Percentiles rank a stretch among this genome's conserved stretches.
These are phyloP conservation scores for Penicillium daleae DNA, from an alignment of 495 filamentous ascomycete species.

Conservation along the genomic window DNA sequence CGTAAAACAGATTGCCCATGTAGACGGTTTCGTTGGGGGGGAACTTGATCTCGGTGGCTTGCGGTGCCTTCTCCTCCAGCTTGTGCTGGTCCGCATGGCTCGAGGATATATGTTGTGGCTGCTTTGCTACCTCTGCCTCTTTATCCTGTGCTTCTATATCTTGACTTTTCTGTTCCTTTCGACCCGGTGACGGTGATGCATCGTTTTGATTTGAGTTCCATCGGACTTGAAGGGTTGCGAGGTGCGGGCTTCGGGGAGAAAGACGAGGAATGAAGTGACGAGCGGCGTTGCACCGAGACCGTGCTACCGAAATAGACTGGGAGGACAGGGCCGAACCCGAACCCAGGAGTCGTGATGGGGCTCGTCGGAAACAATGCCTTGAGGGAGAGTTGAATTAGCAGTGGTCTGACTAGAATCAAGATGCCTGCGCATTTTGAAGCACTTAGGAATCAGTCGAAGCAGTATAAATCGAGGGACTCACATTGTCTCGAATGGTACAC, in stretches of 20 bases:
- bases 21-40: constrained; percentile 56
- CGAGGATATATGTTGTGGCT: background rate
- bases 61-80: background rate
- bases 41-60: background rate
- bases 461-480: background rate
- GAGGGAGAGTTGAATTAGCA: constrained; percentile 16
- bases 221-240: constrained; percentile 19
- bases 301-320: background rate
- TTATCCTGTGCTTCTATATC: background rate
- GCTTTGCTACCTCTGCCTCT: background rate
- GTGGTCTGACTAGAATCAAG: background rate
- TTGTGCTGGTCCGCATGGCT: background rate
- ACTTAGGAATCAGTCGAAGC: background rate
- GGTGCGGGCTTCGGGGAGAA: constrained; percentile 8
- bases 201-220: constrained; percentile 26
- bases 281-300: constrained; percentile 10
- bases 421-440: background rate
- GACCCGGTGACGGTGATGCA: background rate
- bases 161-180: background rate
- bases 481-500: background rate
- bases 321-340: constrained; percentile 5
- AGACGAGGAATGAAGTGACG: background rate
- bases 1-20: constrained; percentile 86
- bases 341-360: constrained; percentile 56
- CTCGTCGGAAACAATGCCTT: constrained; percentile 55